Evolutionary conservation across 2,329 filamentous ascomycete genomes (phyloP).

Genomic region (Colletotrichum endophyticum): DNA sequence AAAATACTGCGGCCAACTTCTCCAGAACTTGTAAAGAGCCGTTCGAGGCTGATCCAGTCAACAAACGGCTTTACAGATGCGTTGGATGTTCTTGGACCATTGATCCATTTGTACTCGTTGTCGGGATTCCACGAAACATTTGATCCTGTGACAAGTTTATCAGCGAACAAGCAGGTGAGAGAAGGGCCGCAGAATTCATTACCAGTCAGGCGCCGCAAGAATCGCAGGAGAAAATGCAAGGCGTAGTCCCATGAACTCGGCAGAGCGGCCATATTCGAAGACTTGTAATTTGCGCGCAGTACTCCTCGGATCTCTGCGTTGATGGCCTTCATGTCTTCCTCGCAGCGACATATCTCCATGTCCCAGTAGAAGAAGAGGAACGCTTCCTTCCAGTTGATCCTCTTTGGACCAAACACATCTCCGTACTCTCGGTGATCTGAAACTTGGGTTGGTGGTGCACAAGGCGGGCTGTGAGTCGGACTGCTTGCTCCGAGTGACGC

Average conservation of each 20-base stretch:
- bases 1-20: neutral
- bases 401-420: neutral
- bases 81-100: neutral
- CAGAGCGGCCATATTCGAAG: neutral
- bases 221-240: neutral
- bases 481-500: neutral
- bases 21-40: neutral
- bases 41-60: neutral
- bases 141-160: neutral
- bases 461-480: neutral
- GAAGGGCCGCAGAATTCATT: neutral
- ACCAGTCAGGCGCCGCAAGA: neutral
- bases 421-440: neutral
- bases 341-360: neutral
- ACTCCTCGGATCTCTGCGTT: neutral
- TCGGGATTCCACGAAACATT: neutral
- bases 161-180: neutral
- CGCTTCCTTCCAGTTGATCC: conserved; percentile 1
- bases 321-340: neutral
- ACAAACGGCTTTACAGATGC: neutral
- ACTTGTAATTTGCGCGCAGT: neutral
- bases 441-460: neutral
- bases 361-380: conserved; percentile 15
- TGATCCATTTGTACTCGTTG: neutral
- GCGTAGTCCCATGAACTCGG: neutral